Evolutionary conservation across 345 rosid genomes (phyloP).

Genomic region (Ceriops decandra): DNA sequence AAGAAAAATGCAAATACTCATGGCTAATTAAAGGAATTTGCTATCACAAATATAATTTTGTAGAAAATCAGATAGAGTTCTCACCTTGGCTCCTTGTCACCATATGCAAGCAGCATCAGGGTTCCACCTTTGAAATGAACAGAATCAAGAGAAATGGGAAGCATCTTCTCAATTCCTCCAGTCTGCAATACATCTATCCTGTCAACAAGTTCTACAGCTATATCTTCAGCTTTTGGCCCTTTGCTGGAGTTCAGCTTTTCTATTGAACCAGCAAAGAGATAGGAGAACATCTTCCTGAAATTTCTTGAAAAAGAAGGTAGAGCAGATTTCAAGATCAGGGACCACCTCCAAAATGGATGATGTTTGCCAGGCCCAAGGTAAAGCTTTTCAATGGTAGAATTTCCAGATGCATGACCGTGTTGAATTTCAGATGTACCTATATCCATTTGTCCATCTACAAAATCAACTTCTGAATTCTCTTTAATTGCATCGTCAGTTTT

Average conservation of each 20-base stretch:
- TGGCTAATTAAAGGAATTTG: background rate
- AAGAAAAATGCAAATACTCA: background rate
- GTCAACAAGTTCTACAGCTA: constrained; percentile 57
- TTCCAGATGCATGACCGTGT: constrained; percentile 29
- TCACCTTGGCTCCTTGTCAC: constrained; percentile 91
- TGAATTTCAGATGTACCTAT: constrained; percentile 30
- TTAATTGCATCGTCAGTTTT: constrained; percentile 26
- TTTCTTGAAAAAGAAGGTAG: constrained; percentile 34
- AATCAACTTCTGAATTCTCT: constrained; percentile 26
- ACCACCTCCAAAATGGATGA: constrained; percentile 31
- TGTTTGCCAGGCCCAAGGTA: constrained; percentile 33
- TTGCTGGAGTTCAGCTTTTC: constrained; percentile 43
- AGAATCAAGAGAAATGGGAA: constrained; percentile 84
- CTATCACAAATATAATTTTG: background rate
- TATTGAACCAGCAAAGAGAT: constrained; percentile 36
- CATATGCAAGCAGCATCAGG: constrained; percentile 75
- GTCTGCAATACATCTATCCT: constrained; percentile 47
- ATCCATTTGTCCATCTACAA: constrained; percentile 24
- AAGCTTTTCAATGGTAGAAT: constrained; percentile 32
- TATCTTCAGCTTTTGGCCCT: constrained; percentile 51
- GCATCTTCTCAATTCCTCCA: constrained; percentile 57
- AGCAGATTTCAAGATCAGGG: constrained; percentile 23
- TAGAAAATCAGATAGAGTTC: constrained; percentile 8
- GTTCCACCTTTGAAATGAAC: constrained; percentile 87
- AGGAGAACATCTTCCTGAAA: constrained; percentile 30